Percentiles rank a stretch among this genome's conserved stretches.
Evolutionary conservation across 805 yeast species (phyloP).

Genomic region (Trichomonascus vanleenenianus): DNA sequence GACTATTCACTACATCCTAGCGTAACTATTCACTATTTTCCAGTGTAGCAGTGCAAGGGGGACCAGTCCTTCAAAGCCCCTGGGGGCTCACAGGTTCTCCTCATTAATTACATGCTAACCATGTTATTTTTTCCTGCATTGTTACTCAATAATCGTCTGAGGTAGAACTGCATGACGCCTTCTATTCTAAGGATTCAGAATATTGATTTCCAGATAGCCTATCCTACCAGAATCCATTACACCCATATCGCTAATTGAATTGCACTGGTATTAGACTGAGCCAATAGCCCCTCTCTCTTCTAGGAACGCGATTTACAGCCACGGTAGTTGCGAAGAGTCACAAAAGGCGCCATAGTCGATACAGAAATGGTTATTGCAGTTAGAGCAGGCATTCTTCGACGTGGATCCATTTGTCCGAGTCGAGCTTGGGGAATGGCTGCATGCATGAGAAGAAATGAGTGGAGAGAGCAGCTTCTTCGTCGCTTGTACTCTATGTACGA

Average conservation of each 20-base stretch:
- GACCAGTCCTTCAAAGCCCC: no score
- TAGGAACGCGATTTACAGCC: slow-evolving; percentile 57
- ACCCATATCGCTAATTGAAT: no score
- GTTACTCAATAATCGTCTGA: background rate
- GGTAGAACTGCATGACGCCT: no score
- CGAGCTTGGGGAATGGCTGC: slow-evolving; percentile 8
- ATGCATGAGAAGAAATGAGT: slow-evolving; percentile 44
- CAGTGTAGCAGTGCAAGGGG: no score
- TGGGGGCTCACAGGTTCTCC: no score
- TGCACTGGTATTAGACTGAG: no score
- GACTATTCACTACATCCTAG: no score
- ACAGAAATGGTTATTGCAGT: slow-evolving; percentile 71
- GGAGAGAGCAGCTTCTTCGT: slow-evolving; percentile 48
- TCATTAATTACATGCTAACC: background rate
- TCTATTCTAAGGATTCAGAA: no score
- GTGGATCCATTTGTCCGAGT: slow-evolving; percentile 5
- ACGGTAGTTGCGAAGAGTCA: slow-evolving; percentile 78
- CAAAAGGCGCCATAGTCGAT: slow-evolving; percentile 92
- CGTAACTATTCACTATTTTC: no score
- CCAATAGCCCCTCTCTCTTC: no score
- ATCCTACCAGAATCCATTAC: no score
- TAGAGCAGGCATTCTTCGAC: slow-evolving; percentile 57
- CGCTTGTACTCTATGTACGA: slow-evolving; percentile 36
- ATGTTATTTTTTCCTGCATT: background rate
- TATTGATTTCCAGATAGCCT: no score